phyloP scores from a whole-genome alignment of 805 yeast species.

The Lipomyces mesembrius region DNA sequence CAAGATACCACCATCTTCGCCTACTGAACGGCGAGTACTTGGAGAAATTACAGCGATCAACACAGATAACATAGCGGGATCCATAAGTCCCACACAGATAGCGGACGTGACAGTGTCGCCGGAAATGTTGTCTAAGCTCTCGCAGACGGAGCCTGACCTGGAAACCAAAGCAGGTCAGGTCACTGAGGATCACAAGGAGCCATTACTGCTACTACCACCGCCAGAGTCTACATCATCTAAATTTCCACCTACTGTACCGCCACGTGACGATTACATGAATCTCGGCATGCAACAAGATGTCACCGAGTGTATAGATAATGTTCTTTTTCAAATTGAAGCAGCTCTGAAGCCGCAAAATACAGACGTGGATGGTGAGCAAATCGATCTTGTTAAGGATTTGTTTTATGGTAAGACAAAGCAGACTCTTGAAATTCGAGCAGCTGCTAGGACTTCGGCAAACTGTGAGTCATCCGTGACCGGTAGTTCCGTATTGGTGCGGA shows the following conservation, averaged over 20 bases:
- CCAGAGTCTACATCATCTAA: slow-evolving; percentile 13
- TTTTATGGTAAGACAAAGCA: slow-evolving; percentile 89
- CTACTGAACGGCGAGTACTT: slow-evolving; percentile 16
- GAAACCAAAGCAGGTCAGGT: background rate
- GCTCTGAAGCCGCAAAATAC: slow-evolving; percentile 70
- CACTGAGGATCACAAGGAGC: background rate
- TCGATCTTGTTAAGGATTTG: slow-evolving; percentile 75
- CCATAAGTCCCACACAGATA: background rate
- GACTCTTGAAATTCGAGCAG: slow-evolving; percentile 51
- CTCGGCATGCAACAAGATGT: slow-evolving; percentile 90
- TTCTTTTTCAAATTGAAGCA: slow-evolving; percentile 85
- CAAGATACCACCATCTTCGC: background rate
- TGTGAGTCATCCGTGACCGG: slow-evolving; percentile 39
- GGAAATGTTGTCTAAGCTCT: background rate
- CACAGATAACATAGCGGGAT: background rate
- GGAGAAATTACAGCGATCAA: slow-evolving; percentile 8
- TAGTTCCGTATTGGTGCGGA: slow-evolving; percentile 16
- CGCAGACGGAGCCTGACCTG: background rate
- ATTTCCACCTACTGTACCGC: slow-evolving; percentile 13
- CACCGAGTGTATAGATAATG: slow-evolving; percentile 95
- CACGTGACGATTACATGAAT: slow-evolving; percentile 31
- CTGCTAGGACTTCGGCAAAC: slow-evolving; percentile 20
- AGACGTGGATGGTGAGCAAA: slow-evolving; percentile 77
- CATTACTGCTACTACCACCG: slow-evolving; percentile 18
- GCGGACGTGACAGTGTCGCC: background rate